Base-by-base conservation (phyloP, 1,284 basidiomycete genomes). In the Ganoderma resinaceum region DNA sequence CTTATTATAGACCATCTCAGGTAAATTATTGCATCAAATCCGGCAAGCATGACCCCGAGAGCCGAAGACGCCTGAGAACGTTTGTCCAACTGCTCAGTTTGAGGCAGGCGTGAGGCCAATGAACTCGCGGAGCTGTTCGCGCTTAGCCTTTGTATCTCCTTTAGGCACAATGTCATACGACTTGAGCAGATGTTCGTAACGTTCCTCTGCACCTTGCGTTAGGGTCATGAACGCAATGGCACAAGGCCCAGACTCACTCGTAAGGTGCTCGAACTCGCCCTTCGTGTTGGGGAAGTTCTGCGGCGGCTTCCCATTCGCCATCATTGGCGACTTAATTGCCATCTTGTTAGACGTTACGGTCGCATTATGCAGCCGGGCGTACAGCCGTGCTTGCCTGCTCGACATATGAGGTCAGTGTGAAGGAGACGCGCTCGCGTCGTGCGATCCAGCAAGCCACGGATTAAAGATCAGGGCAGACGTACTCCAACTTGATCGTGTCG, bases 221-320 rank as follows among this genome's bases (percentile, higher is more conserved):
- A 62, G 49, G 29, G 33, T 18, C 26, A 2, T n/a, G n/a, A 7
- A 9, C 23, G 23, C 31, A 29, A 18, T 11, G 26, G 29, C 4
- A 35, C n/a, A 18, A 46, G 20, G 20, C 7, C 20, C 14, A 18
- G 46, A 78, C 80, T 59, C 60, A 82, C 82, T 82, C 11, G 80
- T 83, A 35, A 83, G 73, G 66, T 82, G 80, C 67, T 82, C 81
- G 66, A 82, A 82, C 71, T 83, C 82, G 66, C 82, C 82, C 74
- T 80, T 80, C 2, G 82, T 82, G 3, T 72, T 77, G 23, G 82
- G 82, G 74, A 80, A 81, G 68, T 81, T 80, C 26, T 70, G 68
- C 9, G 80, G 80, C 2, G 76, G 65, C 73, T 82, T 82, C 3
- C 82, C 80, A 62, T 77, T 78, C 26, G 77, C 75, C 71, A 77